These are phyloP conservation scores for Suhomyces ambrosiae DNA, from an alignment of 1,139 yeast genomes.

Conservation along the genomic window DNA sequence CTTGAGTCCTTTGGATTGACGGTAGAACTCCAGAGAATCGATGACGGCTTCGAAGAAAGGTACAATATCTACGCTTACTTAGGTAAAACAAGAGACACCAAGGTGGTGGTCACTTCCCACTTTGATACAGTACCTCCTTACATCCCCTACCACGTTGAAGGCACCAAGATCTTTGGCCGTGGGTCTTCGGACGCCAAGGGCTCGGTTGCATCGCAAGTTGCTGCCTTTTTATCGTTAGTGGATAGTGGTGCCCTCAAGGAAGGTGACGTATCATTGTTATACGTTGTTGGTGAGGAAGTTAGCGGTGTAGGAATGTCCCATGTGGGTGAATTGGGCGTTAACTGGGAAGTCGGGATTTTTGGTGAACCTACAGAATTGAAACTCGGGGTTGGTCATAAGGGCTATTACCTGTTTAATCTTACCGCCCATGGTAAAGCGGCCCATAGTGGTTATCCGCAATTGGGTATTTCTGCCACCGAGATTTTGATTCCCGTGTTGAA, in stretches of 20 bases:
- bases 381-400: conserved; percentile 72
- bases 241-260: conserved; percentile 39
- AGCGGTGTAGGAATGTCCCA: conserved; percentile 61
- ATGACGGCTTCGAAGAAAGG: conserved; percentile 30
- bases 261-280: conserved; percentile 61
- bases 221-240: conserved; percentile 50
- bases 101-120: conserved; percentile 61
- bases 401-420: conserved; percentile 46
- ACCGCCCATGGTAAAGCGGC: conserved; percentile 58
- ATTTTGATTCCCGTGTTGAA: conserved; percentile 54
- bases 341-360: conserved; percentile 65
- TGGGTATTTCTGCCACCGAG: conserved; percentile 65
- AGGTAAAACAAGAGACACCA: conserved; percentile 48
- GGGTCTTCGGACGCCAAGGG: conserved; percentile 73
- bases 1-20: conserved; percentile 48
- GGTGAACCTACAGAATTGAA: conserved; percentile 78
- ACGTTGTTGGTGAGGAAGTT: conserved; percentile 70
- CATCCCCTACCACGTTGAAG: conserved; percentile 53
- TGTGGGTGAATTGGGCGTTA: conserved; percentile 44
- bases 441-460: conserved; percentile 72
- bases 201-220: conserved; percentile 64
- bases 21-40: conserved; percentile 49
- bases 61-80: conserved; percentile 61
- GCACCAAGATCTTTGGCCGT: conserved; percentile 58
- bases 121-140: conserved; percentile 76